Evolutionary conservation across 306 rosid species (phyloP), one percentile per base, ranked within the genome.

Genomic region (Senna siamea): DNA sequence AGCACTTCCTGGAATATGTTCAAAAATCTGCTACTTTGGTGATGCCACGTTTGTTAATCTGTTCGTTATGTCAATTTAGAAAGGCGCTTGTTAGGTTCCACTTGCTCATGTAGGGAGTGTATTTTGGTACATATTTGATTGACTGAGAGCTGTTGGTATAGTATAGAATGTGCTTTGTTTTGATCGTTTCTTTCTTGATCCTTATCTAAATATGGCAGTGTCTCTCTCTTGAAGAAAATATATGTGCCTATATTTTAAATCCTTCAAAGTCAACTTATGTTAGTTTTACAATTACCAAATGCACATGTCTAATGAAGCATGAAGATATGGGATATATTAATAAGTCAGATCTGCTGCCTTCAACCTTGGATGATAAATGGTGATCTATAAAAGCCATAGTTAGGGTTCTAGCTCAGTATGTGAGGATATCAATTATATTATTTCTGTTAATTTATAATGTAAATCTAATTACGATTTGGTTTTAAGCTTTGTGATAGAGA

Each of bases 11-110:
- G 32, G 22, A 60, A 26, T 56, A 43, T 52, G 30, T 77, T 34
- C 60, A 30, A 32, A 67, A 60, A 48, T 74, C 30, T 35, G 57
- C 75, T 62, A 59, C 30, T 78, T 63, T 57, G 54, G 74, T 69
- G 43, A 47, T 67, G 58, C 66, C 72, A 28, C 63, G 35, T 40
- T 72, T 18, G 26, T 44, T n/a, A 30, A 18, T 77, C n/a, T 22
- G 46, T 55, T 41, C 15, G 2, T 43, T 43, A 28, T 37, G 52
- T 46, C 58, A 14, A 14, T 40, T 70, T 35, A 19, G 11, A 51
- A 71, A 19, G 19, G 47, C 28, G 47, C 51, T 59, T 51, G 11
- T 44, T 61, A 47, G 47, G 76, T 43, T 47, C 3, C 37, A 9
- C 30, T 19, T 46, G 48, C 48, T 44, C 10, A 14, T 48, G 13